Evolutionary conservation across 768 basidiomycete species (phyloP).

Genomic region (Termitomyces sp.): DNA sequence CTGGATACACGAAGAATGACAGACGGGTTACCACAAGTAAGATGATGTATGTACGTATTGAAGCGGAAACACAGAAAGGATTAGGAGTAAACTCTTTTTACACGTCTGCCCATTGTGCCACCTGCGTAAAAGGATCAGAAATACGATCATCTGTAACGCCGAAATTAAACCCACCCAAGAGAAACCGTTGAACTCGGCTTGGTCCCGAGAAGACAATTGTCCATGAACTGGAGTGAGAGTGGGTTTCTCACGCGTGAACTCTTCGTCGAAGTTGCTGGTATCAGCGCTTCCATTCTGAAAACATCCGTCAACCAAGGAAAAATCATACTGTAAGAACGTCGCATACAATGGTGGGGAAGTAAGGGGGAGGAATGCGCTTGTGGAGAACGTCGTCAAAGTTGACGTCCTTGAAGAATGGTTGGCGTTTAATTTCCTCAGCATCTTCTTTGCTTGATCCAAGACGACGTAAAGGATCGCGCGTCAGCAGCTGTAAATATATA

Average conservation of each 20-base stretch:
- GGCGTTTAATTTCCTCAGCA: slow-evolving; percentile 95
- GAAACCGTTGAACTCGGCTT: slow-evolving; percentile 95
- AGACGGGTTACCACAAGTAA: slow-evolving; percentile 14
- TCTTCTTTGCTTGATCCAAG: slow-evolving; percentile 90
- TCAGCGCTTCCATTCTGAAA: slow-evolving; percentile 78
- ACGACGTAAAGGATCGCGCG: slow-evolving; percentile 85
- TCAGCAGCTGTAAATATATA: slow-evolving; percentile 59
- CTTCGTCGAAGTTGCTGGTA: slow-evolving; percentile 93
- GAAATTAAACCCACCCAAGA: slow-evolving; percentile 66
- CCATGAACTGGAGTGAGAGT: slow-evolving; percentile 97
- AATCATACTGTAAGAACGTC: background rate
- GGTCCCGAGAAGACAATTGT: slow-evolving; percentile 83
- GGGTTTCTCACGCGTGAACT: slow-evolving; percentile 95
- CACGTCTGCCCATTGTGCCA: slow-evolving; percentile 58
- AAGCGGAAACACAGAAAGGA: slow-evolving; percentile 17
- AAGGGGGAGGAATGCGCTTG: slow-evolving; percentile 95
- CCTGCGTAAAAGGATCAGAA: slow-evolving; percentile 19
- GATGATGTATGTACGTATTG: slow-evolving; percentile 15
- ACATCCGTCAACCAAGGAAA: background rate
- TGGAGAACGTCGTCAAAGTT: slow-evolving; percentile 95
- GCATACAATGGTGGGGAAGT: slow-evolving; percentile 92
- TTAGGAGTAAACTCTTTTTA: slow-evolving; percentile 27
- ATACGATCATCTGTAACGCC: background rate
- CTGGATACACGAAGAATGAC: slow-evolving; percentile 28
- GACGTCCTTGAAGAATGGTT: slow-evolving; percentile 98